Base-by-base conservation (phyloP, 2,329 filamentous ascomycete species). In the Fusarium continuum region DNA sequence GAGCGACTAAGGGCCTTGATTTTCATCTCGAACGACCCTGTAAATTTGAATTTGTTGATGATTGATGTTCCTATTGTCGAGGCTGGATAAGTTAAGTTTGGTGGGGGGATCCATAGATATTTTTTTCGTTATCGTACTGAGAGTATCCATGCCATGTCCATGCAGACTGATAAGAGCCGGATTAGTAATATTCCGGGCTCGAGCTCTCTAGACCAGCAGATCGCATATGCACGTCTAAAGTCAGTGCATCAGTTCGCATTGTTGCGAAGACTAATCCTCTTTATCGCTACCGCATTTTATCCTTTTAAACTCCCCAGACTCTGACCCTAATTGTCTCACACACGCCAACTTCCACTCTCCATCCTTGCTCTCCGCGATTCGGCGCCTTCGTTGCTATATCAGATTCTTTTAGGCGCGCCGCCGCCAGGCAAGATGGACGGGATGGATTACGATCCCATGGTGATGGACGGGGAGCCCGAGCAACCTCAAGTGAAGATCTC, bases 1-100 rank as follows among this genome's bases (percentile, higher is more conserved):
- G 89, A 86, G 68, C 89, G 86, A 65, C 82, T 87, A 70, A 92
- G 84, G 47, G 89, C 87, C 78, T 87, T 87, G 70, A 88, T 85
- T 78, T 86, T 88, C 85, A 80, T 80, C 8, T 55, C 70, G 60
- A 51, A 46, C 14, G n/a, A 6, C 40, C 50, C 34, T 22, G 29
- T 16, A 25, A 28, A 41, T 25, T 26, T 32, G 23, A 25, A 29
- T 32, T 45, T 38, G 29, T 32, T 25, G 17, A 45, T 38, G 19
- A 41, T 31, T 22, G 31, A 48, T 23, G 29, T 56, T 62, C 26
- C 28, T 61, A 32, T 55, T 60, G 48, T 68, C 36, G 29, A 38
- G 36, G 58, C 48, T 62, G 36, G 25, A 40, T 34, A 51, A 29
- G 19, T 46, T 34, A 51, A 29, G 19, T 46, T 47, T 67, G 70